Base-by-base conservation (phyloP, 73 alveolate genomes). In the Breviolum minutum region DNA sequence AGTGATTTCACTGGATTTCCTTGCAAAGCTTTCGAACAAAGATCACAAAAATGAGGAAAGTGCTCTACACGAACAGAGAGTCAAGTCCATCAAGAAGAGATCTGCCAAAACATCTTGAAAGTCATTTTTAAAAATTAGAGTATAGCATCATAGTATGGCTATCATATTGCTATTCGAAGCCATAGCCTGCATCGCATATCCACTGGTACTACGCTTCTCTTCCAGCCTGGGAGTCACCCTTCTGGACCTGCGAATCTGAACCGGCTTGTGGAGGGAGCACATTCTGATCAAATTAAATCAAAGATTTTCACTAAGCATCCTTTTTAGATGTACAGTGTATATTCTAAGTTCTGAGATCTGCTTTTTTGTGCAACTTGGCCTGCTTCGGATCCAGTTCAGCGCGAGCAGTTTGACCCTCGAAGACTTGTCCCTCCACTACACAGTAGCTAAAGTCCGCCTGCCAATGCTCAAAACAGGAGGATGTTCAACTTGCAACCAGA, bases 361-460 rank as follows among this genome's bases (percentile, higher is more conserved):
- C 81, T 12, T n/a, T 48, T n/a, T 74, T n/a, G 81, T 70, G 81
- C 81, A 71, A 11, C 30, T 13, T 13, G 81, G 88, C 97, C 97
- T 90, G 77, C 88, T 70, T 90, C 74, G 97, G 88, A 73, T 90
- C 97, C 87, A 90, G 88, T 0, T 90, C 97, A 27, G 64, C 6
- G 74, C 73, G 77, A n/a, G 29, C 61, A 12, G 68, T 61, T 29
- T 64, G 74, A 30, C 87, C 86, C 63, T 90, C 97, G 14, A 71
- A 54, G 64, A 90, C 74, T 62, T n/a, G 70, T 19, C 85, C 97
- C 19, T 71, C 68, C 77, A 61, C 54, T 20, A 90, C 97, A 8
- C 77, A 87, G 48, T 90, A 90, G 62, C 87, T 74, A 66, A 90
- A 90, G 97, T 90, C 97, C 63, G 87, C 97, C 97, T 90, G 94